Base-by-base conservation (phyloP, 768 basidiomycete species). In the Suillus decipiens region DNA sequence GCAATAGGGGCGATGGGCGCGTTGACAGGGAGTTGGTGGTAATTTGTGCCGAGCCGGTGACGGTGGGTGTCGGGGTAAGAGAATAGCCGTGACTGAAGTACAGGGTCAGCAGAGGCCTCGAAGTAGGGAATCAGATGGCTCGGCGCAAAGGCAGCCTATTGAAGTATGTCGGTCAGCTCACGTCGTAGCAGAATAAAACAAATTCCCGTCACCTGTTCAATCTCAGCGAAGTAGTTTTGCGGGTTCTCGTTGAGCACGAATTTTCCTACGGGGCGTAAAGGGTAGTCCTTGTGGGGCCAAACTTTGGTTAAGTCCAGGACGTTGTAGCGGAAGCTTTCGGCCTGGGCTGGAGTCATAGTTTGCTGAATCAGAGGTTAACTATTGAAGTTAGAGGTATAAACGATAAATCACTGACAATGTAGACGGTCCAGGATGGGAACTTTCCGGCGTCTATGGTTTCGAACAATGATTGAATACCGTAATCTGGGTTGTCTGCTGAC, bases 1-100 rank as follows among this genome's bases (percentile, higher is more conserved):
- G 86, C 83, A 61, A 92, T 80, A 5, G 89, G 90, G 59, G 77
- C 80, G 56, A 90, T 72, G 1, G 94, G 90, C 6, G 86, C 82
- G 75, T 98, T 98, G 73, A 95, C 89, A 1, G 95, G 95, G 11
- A 98, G 80, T 71, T 96, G 91, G 70, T 89, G 83, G 79, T 93
- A 91, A 80, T 93, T 93, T 60, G 72, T 68, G 42, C 92, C 92
- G 37, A 93, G 88, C 72, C 92, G 89, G 78, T 93, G 88, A 63
- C 91, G 89, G 73, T 93, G 91, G 42, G 92, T 92, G 72, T 93
- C 92, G 4, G 90, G 89, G 82, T 99, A 99, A 5, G 93, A 93
- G 87, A 97, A 98, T 55, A 97, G 85, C 61, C 96, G 92, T 24
- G 92, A 90, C 74, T 98, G 95, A 67, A 98, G 83, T 68, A 98